Evolutionary conservation across 2,329 filamentous ascomycete genomes (phyloP).

Genomic region (Xylaria sp.): DNA sequence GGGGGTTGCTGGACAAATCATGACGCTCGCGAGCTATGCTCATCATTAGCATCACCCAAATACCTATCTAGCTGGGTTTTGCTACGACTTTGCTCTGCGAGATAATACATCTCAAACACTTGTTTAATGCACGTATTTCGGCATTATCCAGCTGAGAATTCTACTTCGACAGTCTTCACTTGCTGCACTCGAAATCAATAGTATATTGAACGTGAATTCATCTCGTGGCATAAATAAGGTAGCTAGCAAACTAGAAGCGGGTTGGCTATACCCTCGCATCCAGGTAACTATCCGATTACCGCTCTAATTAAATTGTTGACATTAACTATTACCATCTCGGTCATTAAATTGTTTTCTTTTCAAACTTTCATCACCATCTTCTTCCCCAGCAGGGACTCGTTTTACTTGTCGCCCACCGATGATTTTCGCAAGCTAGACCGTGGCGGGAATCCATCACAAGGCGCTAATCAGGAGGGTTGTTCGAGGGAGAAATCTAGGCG

Average conservation of each 20-base stretch:
- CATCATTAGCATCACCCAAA: no score
- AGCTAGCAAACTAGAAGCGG: neutral
- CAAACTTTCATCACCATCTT: no score
- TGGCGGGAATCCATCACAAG: neutral
- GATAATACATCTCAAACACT: no score
- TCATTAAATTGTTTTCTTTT: neutral
- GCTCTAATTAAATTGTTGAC: neutral
- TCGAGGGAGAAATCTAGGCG: conserved; percentile 47
- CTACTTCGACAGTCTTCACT: no score
- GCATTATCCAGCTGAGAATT: no score
- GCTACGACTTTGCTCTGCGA: no score
- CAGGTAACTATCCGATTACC: neutral
- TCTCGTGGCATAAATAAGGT: neutral
- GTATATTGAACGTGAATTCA: neutral
- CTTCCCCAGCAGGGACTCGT: neutral
- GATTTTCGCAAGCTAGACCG: neutral
- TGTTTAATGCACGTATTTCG: no score
- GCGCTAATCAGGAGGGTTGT: neutral
- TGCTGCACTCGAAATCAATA: no score
- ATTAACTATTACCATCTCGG: conserved; percentile 22
- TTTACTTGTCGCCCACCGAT: neutral
- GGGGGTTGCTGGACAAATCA: no score
- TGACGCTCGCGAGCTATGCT: no score
- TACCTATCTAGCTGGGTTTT: no score
- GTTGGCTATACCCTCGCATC: no score